Conservation (phyloP, 2,329 filamentous ascomycete species). For the Clonostachys sp. region DNA sequence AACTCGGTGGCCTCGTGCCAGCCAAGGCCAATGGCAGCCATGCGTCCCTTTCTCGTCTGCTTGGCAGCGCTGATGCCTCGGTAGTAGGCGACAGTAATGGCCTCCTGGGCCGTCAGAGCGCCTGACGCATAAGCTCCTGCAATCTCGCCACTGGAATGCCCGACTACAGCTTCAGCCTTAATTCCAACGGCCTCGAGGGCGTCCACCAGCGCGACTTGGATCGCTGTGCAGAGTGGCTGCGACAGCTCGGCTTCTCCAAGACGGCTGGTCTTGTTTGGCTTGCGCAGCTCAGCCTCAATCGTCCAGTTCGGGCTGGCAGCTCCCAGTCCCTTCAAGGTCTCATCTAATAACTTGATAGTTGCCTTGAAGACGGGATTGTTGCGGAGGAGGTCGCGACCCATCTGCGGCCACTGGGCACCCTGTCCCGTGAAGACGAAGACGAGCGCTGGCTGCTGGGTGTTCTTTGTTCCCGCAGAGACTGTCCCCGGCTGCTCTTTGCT, state of each 20-base stretch:
- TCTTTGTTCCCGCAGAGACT: background rate
- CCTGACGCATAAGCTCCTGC: conserved; percentile 36
- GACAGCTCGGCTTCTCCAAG: conserved; percentile 22
- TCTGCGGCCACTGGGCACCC: conserved; percentile 9
- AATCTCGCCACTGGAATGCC: conserved; percentile 38
- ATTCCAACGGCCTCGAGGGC: conserved; percentile 23
- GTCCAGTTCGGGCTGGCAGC: conserved; percentile 4
- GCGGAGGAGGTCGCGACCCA: conserved; percentile 6
- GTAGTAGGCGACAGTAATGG: conserved; percentile 30
- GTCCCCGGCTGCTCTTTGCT: background rate
- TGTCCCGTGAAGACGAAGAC: conserved; percentile 11
- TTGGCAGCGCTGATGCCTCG: conserved; percentile 20
- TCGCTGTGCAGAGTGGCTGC: conserved; percentile 34
- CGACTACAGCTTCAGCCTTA: conserved; percentile 24
- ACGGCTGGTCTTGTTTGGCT: conserved; percentile 3
- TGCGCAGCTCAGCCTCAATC: conserved; percentile 11
- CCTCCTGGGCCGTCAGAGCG: conserved; percentile 21
- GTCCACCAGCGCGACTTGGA: conserved; percentile 37
- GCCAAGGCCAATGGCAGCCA: conserved; percentile 33
- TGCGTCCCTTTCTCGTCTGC: conserved; percentile 14
- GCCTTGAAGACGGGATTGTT: background rate
- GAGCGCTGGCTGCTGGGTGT: background rate
- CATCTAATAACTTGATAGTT: background rate
- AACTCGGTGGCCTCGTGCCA: conserved; percentile 16
- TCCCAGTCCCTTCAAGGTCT: background rate